These are phyloP conservation scores for Krasilnikovozyma curviuscula DNA, from an alignment of 768 basidiomycete species.

Conservation along the genomic window DNA sequence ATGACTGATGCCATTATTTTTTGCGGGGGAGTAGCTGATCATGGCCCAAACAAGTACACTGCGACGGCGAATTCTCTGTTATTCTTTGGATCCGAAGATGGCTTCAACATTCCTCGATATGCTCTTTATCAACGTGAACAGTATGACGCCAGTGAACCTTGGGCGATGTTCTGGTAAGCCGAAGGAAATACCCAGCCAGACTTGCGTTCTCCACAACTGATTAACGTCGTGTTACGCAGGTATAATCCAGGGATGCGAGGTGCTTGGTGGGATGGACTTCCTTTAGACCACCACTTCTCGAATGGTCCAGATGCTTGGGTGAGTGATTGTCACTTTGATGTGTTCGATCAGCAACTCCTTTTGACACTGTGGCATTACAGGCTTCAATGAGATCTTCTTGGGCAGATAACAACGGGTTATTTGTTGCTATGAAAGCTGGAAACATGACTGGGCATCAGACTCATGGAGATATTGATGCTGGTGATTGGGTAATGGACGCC, in stretches of 20 bases:
- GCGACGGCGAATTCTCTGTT: conserved; percentile 78
- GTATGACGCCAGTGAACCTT: conserved; percentile 58
- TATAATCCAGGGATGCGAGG: conserved; percentile 57
- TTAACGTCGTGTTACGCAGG: no score
- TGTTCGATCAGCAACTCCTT: no score
- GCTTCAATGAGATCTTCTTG: conserved; percentile 76
- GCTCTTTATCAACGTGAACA: conserved; percentile 83
- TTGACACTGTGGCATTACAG: no score
- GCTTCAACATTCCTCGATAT: conserved; percentile 53
- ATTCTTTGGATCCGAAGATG: conserved; percentile 49
- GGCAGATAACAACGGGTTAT: conserved; percentile 72
- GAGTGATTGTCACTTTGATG: no score
- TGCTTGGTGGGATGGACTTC: conserved; percentile 74
- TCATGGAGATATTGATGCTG: conserved; percentile 33
- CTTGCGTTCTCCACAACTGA: no score
- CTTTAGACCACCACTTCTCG: conserved; percentile 67
- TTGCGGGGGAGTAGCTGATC: no score
- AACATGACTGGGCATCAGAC: conserved; percentile 26
- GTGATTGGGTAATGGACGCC: conserved; percentile 90
- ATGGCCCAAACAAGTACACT: conserved; percentile 45
- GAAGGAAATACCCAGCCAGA: conserved; percentile 47
- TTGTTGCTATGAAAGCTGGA: conserved; percentile 77
- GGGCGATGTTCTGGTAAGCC: conserved; percentile 83
- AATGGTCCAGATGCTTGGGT: conserved; percentile 62
- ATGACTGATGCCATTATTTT: conserved; percentile 29